Evolutionary conservation across 2,329 filamentous ascomycete species (phyloP).

Genomic region (Diaporthe amygdali): DNA sequence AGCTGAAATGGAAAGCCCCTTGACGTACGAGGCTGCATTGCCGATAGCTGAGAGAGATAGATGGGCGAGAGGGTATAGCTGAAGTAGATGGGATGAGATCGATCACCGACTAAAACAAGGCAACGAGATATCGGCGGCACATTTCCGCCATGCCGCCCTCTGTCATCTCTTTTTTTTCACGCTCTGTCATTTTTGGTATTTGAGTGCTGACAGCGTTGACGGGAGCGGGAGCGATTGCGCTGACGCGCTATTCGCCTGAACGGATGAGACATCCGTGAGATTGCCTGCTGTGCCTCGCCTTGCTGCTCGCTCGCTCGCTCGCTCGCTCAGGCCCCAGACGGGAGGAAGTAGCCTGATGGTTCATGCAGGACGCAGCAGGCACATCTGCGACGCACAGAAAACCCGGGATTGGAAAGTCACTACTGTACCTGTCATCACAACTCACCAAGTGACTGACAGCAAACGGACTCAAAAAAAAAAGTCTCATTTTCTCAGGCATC

Average conservation of each 20-base stretch:
- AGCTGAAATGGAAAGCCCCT: not conserved
- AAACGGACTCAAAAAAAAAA: not conserved
- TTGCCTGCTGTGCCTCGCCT: not conserved
- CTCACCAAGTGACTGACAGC: not conserved
- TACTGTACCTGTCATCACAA: not conserved
- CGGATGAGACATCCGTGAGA: not conserved
- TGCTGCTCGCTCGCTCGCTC: no score
- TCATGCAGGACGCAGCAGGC: constrained; percentile 5
- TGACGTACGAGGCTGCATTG: constrained; percentile 2
- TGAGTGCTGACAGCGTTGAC: constrained; percentile 9
- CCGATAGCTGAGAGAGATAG: not conserved
- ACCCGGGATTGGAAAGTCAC: not conserved
- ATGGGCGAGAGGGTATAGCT: not conserved
- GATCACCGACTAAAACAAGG: not conserved
- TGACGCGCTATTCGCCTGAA: not conserved
- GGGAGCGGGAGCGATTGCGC: not conserved
- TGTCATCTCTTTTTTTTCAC: not conserved
- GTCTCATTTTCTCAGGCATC: not conserved
- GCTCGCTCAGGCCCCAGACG: not conserved
- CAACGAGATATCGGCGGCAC: not conserved
- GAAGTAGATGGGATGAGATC: not conserved
- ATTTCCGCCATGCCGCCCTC: constrained; percentile 1
- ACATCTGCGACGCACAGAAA: not conserved
- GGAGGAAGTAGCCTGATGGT: not conserved
- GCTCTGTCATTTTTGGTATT: not conserved